Percentiles rank a stretch among this genome's conserved stretches.
These are phyloP conservation scores for Penicillium sp. DNA, from an alignment of 2,329 filamentous ascomycete genomes.

Conservation along the genomic window DNA sequence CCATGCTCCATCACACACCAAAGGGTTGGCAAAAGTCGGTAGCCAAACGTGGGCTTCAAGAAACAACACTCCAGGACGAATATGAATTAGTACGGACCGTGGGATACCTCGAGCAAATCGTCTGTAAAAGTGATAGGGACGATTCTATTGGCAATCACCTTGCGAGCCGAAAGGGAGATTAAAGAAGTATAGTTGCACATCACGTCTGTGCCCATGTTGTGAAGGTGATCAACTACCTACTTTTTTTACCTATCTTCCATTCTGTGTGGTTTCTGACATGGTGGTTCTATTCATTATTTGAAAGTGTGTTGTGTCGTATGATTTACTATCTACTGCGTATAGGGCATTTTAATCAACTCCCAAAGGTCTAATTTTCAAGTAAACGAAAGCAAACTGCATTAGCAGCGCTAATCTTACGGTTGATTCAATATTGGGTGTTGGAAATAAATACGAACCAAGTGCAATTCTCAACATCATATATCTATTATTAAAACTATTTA, in stretches of 20 bases:
- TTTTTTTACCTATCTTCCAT: background rate
- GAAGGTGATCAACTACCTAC: background rate
- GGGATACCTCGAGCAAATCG: background rate
- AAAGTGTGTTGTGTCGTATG: background rate
- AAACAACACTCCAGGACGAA: too few relatives aligned
- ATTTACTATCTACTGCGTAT: too few relatives aligned
- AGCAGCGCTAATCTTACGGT: background rate
- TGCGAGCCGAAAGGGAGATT: background rate
- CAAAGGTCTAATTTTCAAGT: background rate
- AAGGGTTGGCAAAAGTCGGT: too few relatives aligned
- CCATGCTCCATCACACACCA: too few relatives aligned
- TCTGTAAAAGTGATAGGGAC: background rate
- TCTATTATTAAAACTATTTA: background rate
- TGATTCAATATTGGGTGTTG: background rate
- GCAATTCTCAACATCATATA: background rate
- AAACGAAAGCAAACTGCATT: background rate
- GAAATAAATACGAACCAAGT: background rate
- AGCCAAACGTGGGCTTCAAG: too few relatives aligned
- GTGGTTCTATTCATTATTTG: background rate
- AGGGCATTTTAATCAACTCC: too few relatives aligned
- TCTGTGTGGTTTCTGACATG: too few relatives aligned
- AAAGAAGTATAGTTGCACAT: background rate
- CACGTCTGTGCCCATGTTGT: background rate
- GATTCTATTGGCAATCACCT: background rate
- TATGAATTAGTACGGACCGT: background rate